Base-by-base conservation (phyloP, 768 basidiomycete species). In the Leucosporidium scottii region DNA sequence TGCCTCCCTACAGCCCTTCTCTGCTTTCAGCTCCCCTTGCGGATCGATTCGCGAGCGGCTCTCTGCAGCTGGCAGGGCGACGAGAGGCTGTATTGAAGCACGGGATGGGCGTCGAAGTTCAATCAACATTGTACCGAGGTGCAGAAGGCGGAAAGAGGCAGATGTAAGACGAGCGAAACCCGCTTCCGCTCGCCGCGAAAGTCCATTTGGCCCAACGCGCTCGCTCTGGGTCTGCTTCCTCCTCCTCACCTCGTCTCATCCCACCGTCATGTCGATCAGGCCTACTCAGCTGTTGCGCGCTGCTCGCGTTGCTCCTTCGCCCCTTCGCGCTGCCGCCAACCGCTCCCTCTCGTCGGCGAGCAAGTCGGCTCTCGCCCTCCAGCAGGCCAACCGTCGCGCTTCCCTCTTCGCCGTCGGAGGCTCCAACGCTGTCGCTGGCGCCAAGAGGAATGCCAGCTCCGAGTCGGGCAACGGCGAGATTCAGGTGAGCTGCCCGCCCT, bases 391-490 rank as follows among this genome's bases (percentile, higher is more conserved):
- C 61, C 48, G 51, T 39, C 59, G 59, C 56, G 63, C 56, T 21
- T n/a, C 62, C 18, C 59, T 48, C 31, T n/a, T 65, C 66, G 27
- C 55, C 28, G 66, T 63, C 12, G 61, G 63, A 9, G 55, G 60
- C 30, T 28, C 50, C 9, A 34, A 61, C 57, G 58, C 62, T 31
- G 44, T 53, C 27, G 47, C 13, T 13, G 66, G 59, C 2, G 48
- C 62, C 23, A 50, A 44, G 31, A 62, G 70, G n/a, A 56, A 39
- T 15, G 70, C 70, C 3, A 68, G 66, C 61, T 62, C 50, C 47
- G 62, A 70, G 27, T 47, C 56, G 47, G 31, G 28, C 57, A 66
- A 72, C 58, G 70, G 70, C 8, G 53, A 51, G 28, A 55, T 66
- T 55, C 66, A 71, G 51, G 70, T 71, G 44, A 65, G 70, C 39